Percentiles rank a stretch among this genome's conserved stretches.
Evolutionary conservation across 1,284 basidiomycete species (phyloP).

Genomic region (Papiliotrema laurentii): DNA sequence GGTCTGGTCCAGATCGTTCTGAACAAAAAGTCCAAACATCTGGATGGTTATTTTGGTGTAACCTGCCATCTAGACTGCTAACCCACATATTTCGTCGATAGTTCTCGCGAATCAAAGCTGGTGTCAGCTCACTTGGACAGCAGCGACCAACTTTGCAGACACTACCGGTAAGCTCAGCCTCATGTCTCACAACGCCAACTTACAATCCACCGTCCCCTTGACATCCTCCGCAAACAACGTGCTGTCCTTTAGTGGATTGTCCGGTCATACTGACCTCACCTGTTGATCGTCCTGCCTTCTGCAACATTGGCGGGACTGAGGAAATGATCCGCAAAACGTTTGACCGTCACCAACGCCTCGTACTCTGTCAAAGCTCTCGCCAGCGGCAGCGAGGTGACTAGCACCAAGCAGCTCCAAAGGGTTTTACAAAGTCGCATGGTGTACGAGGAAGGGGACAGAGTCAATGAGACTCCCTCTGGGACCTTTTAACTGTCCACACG

Average conservation of each 20-base stretch:
- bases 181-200: neutral
- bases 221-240: constrained; percentile 13
- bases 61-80: neutral
- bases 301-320: constrained; percentile 13
- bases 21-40: constrained; percentile 23
- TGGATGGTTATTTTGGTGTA: constrained; percentile 1
- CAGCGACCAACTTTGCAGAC: constrained; percentile 1
- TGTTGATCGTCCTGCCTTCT: constrained; percentile 13
- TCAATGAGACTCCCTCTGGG: too few relatives aligned
- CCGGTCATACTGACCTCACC: constrained; percentile 5
- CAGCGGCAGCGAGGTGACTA: neutral
- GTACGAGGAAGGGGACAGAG: too few relatives aligned
- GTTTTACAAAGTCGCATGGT: too few relatives aligned
- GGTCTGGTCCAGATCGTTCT: constrained; percentile 10
- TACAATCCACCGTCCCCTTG: constrained; percentile 7
- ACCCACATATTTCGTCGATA: constrained; percentile 8
- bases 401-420: too few relatives aligned
- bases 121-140: neutral
- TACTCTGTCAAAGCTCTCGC: neutral
- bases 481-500: too few relatives aligned
- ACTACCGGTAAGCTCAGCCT: neutral
- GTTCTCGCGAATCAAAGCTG: constrained; percentile 7
- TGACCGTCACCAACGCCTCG: neutral
- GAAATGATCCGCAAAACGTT: constrained; percentile 12
- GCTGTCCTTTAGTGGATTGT: constrained; percentile 1